Evolutionary conservation across 805 yeast species (phyloP).

Genomic region (Starmerella scarabaei): DNA sequence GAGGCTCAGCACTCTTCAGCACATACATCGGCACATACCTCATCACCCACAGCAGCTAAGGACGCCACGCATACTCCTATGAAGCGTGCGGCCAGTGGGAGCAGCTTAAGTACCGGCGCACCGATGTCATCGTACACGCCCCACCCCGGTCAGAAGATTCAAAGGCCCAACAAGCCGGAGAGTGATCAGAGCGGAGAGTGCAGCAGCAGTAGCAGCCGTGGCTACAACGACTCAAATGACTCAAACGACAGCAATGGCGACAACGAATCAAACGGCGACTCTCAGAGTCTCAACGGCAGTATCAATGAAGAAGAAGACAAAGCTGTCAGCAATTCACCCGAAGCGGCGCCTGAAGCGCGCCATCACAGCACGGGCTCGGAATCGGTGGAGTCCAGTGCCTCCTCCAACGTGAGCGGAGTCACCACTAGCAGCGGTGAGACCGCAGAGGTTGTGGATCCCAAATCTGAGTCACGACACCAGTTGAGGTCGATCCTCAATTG

Average conservation of each 20-base stretch:
- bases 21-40: too few species aligned
- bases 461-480: too few species aligned
- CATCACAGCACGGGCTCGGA: too few species aligned
- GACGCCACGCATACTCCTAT: too few species aligned
- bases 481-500: too few species aligned
- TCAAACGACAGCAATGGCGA: conserved; percentile 3
- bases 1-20: too few species aligned
- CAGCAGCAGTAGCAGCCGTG: background rate
- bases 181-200: conserved; percentile 3
- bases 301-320: background rate
- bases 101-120: conserved; percentile 13
- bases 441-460: too few species aligned
- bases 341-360: background rate
- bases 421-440: too few species aligned
- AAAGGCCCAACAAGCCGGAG: background rate
- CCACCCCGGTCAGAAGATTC: conserved; percentile 1
- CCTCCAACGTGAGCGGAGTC: too few species aligned
- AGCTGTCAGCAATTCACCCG: background rate
- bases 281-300: conserved; percentile 1
- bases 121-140: conserved; percentile 12
- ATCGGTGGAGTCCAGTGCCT: too few species aligned
- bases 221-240: conserved; percentile 4
- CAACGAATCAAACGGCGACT: conserved; percentile 13
- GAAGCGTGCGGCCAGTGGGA: too few species aligned
- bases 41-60: too few species aligned